Percentiles rank a stretch among this genome's conserved stretches.
Conservation (phyloP, 2,329 filamentous ascomycete species). For the Colletotrichum simmondsii region DNA sequence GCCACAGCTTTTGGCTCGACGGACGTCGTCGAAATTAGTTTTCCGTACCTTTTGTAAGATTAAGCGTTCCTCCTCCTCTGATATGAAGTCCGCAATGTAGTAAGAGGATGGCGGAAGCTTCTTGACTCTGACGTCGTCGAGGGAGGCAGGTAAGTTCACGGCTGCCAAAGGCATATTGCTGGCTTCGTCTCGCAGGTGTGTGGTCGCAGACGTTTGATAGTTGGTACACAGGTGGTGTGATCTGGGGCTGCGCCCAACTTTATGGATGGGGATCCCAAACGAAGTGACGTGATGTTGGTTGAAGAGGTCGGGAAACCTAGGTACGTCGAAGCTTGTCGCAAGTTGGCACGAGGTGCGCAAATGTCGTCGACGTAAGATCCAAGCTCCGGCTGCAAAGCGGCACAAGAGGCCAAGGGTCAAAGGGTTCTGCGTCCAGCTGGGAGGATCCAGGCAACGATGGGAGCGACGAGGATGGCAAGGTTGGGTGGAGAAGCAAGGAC, state of each 20-base stretch:
- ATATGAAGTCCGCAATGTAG: slow-evolving; percentile 90
- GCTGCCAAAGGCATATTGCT: slow-evolving; percentile 13
- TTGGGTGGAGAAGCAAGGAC: slow-evolving; percentile 12
- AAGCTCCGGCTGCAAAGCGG: slow-evolving; percentile 7
- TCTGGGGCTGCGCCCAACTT: slow-evolving; percentile 5
- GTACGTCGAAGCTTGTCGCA: slow-evolving; percentile 14
- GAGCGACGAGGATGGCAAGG: slow-evolving; percentile 3
- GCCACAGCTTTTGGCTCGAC: neutral
- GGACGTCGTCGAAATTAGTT: neutral
- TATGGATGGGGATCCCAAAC: slow-evolving; percentile 5
- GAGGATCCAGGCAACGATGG: slow-evolving; percentile 9
- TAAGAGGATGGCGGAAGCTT: slow-evolving; percentile 74
- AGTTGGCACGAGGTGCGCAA: neutral
- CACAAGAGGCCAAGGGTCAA: slow-evolving; percentile 11
- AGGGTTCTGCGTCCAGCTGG: slow-evolving; percentile 19
- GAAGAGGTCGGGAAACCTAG: neutral
- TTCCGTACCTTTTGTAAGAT: slow-evolving; percentile 75
- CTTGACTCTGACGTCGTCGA: slow-evolving; percentile 63
- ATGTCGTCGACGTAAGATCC: slow-evolving; percentile 9
- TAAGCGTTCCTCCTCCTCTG: slow-evolving; percentile 74
- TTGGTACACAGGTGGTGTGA: neutral
- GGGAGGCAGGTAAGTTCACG: slow-evolving; percentile 52
- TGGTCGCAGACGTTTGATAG: neutral
- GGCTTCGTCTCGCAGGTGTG: neutral
- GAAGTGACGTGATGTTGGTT: neutral